Base-by-base conservation (phyloP, 108 stramenopile genomes). In the Nitzschia sp. region DNA sequence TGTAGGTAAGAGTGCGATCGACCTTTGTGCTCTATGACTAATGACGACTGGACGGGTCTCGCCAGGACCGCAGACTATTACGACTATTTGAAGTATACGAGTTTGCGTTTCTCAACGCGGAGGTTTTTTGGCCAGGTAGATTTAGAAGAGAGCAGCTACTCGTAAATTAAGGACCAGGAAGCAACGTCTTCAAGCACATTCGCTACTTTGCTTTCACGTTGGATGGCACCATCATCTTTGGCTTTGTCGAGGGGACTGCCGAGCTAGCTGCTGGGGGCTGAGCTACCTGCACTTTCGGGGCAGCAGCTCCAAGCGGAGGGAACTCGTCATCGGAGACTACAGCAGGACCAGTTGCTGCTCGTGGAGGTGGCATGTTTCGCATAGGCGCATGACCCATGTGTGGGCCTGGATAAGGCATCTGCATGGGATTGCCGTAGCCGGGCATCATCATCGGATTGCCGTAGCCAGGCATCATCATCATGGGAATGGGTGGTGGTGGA, bases 271-370 rank as follows among this genome's bases (percentile, higher is more conserved):
- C 56, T 51, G 24, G 19, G 31, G 19, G 13, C 42, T 17, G 21
- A 11, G 64, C n/a, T 28, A 25, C 49, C 4, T 51, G 27, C 8
- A 2, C 47, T 18, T 49, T 65, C 8, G n/a, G 21, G 31, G 55
- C 30, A 21, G 1, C 24, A 26, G 29, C 59, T 17, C 78, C 78
- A 23, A 79, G 54, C 19, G 78, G 64, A 6, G 78, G 78, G 31
- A 79, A 79, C 19, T 79, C 78, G 28, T 68, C 67, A 18, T 72
- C 71, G 6, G 78, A 67, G 19, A 69, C 31, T 23, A 27, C 64
- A 17, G 62, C 54, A 2, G 38, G 32, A 32, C 47, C 54, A 32
- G 27, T 19, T 8, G 45, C 23, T 28, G 61, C 33, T n/a, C 26
- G 46, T 45, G 49, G 35, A 48, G 31, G 42, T 32, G 68, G 59